phyloP scores from a whole-genome alignment of 139 green algal species.

The Tetratostichococcus sp. region DNA sequence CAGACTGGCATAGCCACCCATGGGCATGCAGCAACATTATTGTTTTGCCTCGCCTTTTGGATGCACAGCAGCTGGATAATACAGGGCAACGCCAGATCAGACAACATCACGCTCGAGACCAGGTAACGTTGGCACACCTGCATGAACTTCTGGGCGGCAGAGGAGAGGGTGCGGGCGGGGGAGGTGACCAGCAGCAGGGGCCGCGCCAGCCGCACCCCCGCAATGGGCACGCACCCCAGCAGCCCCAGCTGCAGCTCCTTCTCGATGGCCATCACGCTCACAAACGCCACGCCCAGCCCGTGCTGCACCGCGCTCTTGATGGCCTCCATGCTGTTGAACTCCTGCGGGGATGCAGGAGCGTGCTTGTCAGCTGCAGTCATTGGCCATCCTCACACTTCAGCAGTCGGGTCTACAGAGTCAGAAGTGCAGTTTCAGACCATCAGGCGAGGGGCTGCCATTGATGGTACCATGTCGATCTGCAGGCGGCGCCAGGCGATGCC shows the following conservation, averaged over 20 bases:
- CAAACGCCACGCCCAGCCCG: conserved; percentile 37
- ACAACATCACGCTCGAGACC: too few species aligned
- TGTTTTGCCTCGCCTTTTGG: too few species aligned
- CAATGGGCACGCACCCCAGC: conserved; percentile 7
- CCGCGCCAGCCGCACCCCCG: conserved; percentile 12
- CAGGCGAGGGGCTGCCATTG: too few species aligned
- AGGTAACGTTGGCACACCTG: too few species aligned
- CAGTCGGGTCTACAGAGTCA: too few species aligned
- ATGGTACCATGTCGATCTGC: conserved; percentile 24
- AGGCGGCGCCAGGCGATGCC: conserved; percentile 24
- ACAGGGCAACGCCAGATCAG: too few species aligned
- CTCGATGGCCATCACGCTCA: conserved; percentile 21
- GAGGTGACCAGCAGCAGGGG: conserved; percentile 11
- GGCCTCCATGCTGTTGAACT: conserved; percentile 47
- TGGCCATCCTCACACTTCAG: too few species aligned
- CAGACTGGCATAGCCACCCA: too few species aligned
- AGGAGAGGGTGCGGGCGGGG: background rate
- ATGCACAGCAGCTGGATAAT: too few species aligned
- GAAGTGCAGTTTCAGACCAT: too few species aligned
- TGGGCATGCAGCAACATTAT: too few species aligned
- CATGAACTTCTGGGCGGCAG: conserved; percentile 13
- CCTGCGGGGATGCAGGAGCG: conserved; percentile 1
- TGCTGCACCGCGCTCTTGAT: conserved; percentile 42
- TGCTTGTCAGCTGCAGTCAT: background rate
- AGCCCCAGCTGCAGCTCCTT: conserved; percentile 41